Conservation (phyloP, 2,329 filamentous ascomycete genomes). For the Arthroderma sp. region DNA sequence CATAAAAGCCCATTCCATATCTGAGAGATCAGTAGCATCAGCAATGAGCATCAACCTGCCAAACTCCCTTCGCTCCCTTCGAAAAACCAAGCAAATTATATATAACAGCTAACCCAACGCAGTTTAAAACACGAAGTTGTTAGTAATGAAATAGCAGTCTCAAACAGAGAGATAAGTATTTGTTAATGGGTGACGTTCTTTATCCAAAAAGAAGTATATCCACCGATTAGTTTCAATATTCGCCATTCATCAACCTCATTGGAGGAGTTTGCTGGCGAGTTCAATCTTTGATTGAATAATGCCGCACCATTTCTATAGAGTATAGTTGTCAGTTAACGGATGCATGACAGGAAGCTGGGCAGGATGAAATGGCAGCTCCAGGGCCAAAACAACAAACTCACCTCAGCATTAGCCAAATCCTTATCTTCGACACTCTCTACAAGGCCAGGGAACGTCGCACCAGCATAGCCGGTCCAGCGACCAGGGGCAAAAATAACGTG, state of each 20-base stretch:
- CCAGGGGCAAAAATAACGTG: constrained; percentile 89
- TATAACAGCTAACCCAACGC: too few species aligned
- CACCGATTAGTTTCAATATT: too few species aligned
- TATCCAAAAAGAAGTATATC: too few species aligned
- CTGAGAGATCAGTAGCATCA: not conserved
- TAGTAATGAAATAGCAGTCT: too few species aligned
- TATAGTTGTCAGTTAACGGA: not conserved
- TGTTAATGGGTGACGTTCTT: too few species aligned
- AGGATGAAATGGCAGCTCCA: not conserved
- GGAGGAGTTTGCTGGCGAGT: constrained; percentile 13
- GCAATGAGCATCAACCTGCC: not conserved
- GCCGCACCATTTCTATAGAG: constrained; percentile 26
- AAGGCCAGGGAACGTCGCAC: constrained; percentile 53
- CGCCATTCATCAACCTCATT: too few species aligned
- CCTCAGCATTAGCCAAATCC: constrained; percentile 36
- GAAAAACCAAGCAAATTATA: too few species aligned
- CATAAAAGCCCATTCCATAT: not conserved
- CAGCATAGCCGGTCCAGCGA: constrained; percentile 80
- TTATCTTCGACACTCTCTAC: constrained; percentile 46
- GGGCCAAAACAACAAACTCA: constrained; percentile 24
- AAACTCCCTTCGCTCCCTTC: not conserved
- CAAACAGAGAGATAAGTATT: too few species aligned
- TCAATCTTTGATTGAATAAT: constrained; percentile 26
- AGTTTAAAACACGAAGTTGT: too few species aligned
- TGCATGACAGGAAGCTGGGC: constrained; percentile 4